Evolutionary conservation across 2,329 filamentous ascomycete genomes (phyloP), one percentile per base, ranked within the genome.

Genomic region (Penicillium vulpinum): DNA sequence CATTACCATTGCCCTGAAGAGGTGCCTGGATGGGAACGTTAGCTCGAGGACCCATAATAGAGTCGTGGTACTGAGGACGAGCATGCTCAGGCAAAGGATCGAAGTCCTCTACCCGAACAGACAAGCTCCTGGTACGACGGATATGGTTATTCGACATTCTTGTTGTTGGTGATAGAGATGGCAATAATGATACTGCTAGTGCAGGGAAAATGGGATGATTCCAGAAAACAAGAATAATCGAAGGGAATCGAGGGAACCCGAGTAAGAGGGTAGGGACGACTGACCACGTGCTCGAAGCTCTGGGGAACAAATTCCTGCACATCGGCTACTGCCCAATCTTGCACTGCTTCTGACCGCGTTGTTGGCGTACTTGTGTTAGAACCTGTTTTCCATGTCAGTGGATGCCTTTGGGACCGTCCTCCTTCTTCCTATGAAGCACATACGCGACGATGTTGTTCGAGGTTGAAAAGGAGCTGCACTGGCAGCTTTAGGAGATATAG

Each of bases 401-500:
- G 28, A 40, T 51, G 53, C 21, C 39, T 46, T 38, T 26, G 44
- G 13, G 28, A 26, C 26, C 33, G 16, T 21, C 8, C 21, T 41
- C 38, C 31, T 22, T 47, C 16, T 41, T 5, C 28, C 40, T 44
- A 50, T 39, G 31, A 51, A 59, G 24, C 33, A 49, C 72, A 63
- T 73, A 78, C 76, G 71, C 51, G 75, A 75, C 60, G 72, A 67
- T 43, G 73, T 66, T 60, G 67, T 67, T 67, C 78, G 74, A 26
- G 78, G 78, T 62, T 77, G 74, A 60, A 80, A 80, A 6, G 78
- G 87, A 21, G 91, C 89, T 22, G 93, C 94, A 72, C 85, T 94
- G n/a, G 89, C 92, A 54, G 91, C 89, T 75, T 95, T 92, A 1
- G 92, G 91, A 8, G 92, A 94, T 62, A 97, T 92, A 11, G 75